Evolutionary conservation across 306 rosid species (phyloP).

Genomic region (Mimosa pudica): DNA sequence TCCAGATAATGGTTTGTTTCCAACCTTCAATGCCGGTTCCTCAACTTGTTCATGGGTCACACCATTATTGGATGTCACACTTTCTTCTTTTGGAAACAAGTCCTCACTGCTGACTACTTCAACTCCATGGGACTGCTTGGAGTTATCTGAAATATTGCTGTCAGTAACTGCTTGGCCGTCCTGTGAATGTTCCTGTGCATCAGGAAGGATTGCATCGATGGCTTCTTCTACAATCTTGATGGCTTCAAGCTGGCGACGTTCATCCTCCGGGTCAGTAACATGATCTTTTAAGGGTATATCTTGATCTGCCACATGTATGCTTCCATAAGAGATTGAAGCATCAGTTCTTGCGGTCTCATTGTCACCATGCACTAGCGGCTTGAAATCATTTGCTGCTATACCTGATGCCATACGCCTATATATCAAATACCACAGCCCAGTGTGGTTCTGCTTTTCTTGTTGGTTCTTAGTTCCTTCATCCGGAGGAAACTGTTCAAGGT

Average conservation of each 20-base stretch:
- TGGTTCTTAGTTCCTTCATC: slow-evolving; percentile 36
- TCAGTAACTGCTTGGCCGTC: slow-evolving; percentile 35
- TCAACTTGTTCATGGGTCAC: slow-evolving; percentile 28
- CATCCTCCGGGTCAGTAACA: slow-evolving; percentile 45
- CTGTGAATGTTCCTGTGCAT: slow-evolving; percentile 47
- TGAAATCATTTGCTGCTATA: slow-evolving; percentile 45
- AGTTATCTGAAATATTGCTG: slow-evolving; percentile 36
- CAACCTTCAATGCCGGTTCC: slow-evolving; percentile 36
- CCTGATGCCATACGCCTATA: slow-evolving; percentile 84
- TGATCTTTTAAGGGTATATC: slow-evolving; percentile 28
- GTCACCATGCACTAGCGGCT: slow-evolving; percentile 37
- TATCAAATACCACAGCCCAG: slow-evolving; percentile 70
- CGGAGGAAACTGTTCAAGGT: slow-evolving; percentile 27
- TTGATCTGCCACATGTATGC: slow-evolving; percentile 30
- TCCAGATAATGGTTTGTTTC: slow-evolving; percentile 50
- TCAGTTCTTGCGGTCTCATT: slow-evolving; percentile 35
- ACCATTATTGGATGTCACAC: slow-evolving; percentile 28
- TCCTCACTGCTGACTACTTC: slow-evolving; percentile 23
- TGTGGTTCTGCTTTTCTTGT: slow-evolving; percentile 51
- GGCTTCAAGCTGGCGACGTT: slow-evolving; percentile 69
- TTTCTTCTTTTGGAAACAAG: slow-evolving; percentile 35
- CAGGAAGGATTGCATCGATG: slow-evolving; percentile 82
- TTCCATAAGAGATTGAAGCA: slow-evolving; percentile 30
- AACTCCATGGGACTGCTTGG: slow-evolving; percentile 24
- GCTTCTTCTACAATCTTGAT: slow-evolving; percentile 90